Evolutionary conservation across 441 rosid species (phyloP).

Genomic region (Syzygium syzygioides): DNA sequence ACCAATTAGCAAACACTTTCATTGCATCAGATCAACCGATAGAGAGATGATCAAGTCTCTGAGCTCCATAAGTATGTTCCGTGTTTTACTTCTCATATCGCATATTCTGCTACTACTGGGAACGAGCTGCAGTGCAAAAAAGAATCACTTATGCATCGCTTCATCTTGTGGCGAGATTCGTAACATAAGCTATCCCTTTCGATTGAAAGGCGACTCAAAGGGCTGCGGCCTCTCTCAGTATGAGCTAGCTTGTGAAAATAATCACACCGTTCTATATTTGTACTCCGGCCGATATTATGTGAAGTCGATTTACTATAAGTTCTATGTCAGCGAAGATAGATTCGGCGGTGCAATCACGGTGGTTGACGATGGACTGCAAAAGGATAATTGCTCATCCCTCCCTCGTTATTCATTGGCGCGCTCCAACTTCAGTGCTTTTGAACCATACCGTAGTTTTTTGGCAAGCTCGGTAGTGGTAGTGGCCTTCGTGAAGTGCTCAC

Average conservation of each 20-base stretch:
- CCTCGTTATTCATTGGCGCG: not conserved
- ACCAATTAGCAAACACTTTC: not conserved
- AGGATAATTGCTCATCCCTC: not conserved
- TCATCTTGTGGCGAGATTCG: not conserved
- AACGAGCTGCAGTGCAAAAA: not conserved
- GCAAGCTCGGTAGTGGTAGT: fast-evolving
- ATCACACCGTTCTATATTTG: not conserved
- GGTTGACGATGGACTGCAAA: not conserved
- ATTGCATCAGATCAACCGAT: not conserved
- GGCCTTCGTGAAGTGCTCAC: not conserved
- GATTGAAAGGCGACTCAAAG: not conserved
- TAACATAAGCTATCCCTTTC: not conserved
- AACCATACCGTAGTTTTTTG: too few relatives aligned
- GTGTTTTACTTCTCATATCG: not conserved
- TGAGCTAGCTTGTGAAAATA: not conserved
- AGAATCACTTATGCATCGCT: not conserved
- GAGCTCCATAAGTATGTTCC: not conserved
- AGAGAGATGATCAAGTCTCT: not conserved
- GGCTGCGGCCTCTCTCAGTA: not conserved
- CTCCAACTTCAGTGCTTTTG: not conserved
- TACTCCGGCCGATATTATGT: not conserved
- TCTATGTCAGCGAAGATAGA: not conserved
- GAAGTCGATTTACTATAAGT: not conserved
- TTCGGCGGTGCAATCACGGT: not conserved
- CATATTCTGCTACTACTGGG: not conserved